phyloP scores from a whole-genome alignment of 2,329 filamentous ascomycete genomes.

The Diaporthe citri region DNA sequence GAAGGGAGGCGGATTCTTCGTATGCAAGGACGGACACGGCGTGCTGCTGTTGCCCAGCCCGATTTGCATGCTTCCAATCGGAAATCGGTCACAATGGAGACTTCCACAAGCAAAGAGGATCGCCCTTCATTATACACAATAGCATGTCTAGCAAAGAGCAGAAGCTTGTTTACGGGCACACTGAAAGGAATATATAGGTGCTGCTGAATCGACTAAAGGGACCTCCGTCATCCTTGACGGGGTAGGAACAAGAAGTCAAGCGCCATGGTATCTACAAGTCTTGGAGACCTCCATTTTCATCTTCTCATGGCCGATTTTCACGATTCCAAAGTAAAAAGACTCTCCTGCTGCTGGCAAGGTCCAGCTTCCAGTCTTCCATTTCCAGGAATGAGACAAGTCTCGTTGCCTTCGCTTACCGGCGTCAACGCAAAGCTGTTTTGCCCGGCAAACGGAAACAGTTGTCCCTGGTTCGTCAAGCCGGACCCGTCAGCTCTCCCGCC shows the following conservation, averaged over 20 bases:
- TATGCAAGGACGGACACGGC: too few species aligned
- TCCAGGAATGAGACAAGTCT: constrained; percentile 58
- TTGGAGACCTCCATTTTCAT: neutral
- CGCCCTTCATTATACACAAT: neutral
- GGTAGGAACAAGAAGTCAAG: constrained; percentile 9
- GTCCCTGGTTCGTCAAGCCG: constrained; percentile 26
- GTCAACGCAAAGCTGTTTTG: constrained; percentile 57
- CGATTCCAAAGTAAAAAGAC: constrained; percentile 48
- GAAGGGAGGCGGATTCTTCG: neutral
- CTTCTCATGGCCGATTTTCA: neutral
- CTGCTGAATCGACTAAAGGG: constrained; percentile 15
- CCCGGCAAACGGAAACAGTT: constrained; percentile 60
- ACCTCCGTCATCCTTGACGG: neutral
- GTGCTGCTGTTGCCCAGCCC: neutral
- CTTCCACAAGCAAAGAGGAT: too few species aligned
- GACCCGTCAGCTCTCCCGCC: constrained; percentile 52
- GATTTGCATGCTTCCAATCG: neutral
- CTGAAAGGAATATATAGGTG: neutral
- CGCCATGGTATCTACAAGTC: neutral
- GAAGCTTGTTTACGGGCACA: neutral
- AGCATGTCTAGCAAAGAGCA: neutral
- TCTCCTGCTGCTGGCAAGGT: constrained; percentile 48
- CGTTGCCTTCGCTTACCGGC: constrained; percentile 57
- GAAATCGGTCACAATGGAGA: too few species aligned
- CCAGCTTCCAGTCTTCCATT: constrained; percentile 47